Evolutionary conservation across 306 rosid genomes (phyloP), one percentile per base, ranked within the genome.

Genomic region (Ochetophila trinervis): DNA sequence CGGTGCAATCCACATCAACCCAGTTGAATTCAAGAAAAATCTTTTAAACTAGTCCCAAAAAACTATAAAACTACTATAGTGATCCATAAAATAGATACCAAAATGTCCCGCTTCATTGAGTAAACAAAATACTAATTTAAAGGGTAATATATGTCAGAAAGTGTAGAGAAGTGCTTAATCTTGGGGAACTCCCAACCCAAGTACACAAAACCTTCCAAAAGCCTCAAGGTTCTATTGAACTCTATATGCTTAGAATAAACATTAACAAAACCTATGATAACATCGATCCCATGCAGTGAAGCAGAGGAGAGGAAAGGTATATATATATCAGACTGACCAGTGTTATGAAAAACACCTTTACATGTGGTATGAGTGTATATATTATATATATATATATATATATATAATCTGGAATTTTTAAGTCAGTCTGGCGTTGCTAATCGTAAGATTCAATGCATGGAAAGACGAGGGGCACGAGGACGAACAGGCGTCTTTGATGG

Each of bases 401-500:
- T 22, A 17, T 50, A 8, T 55, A 44, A 53, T 35, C 65, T 45
- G 36, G 56, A 52, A 35, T 51, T 32, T 14, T 53, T 52, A 64
- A 52, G 59, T 51, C 63, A 24, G 57, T 27, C 80, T 57, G 65
- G 75, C 34, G 72, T 47, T 47, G 70, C 71, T 60, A n/a, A 40
- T 36, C 67, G 27, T 50, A 23, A 53, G 19, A 30, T 35, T 62
- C 60, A 55, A 34, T 69, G 83, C 62, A 53, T 27, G 51, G 80
- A 62, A 59, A 76, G 76, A 64, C 80, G 76, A 51, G 80, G 80
- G 51, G 68, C 59, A 3, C 80, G 80, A 11, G 80, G 72, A 32
- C 80, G 80, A 45, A 76, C 80, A 12, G 80, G 80, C 19, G 76
- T 76, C 57, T 76, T 76, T 15, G 80, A 76, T 30, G 80, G 80